Base-by-base conservation (phyloP, 164 flowering plant genomes). In the Berberis thunbergii region DNA sequence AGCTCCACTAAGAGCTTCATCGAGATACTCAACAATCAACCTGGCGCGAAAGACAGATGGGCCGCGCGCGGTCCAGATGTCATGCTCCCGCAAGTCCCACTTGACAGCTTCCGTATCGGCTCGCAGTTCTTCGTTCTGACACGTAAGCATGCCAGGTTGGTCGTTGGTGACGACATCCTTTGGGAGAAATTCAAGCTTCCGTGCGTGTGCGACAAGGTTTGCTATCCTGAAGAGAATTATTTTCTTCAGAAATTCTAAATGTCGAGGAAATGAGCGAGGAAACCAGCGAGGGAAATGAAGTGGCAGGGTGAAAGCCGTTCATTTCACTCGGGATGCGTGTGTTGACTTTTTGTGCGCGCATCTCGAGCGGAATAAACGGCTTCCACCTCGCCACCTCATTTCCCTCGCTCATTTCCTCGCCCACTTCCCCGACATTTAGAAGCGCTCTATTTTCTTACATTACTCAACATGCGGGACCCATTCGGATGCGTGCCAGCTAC, bases 191-290 rank as follows among this genome's bases (percentile, higher is more conserved):
- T 84, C 70, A 66, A 71, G 64, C 76, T 72, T 40, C 80, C 83
- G 11, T 86, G 92, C 67, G 43, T 70, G 66, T 41, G 54, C 7
- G 4, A 10, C 49, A 75, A 76, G 67, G 72, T 80, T 60, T 86
- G 89, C 64, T 92, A 83, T 61, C 96, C 98, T 0, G 96, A 92
- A 67, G 93, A 92, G 78, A 79, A 86, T 68, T 92, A 87, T 75
- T 92, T n/a, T n/a, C n/a, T n/a, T n/a, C n/a, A n/a, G n/a, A n/a
- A n/a, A n/a, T n/a, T n/a, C n/a, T n/a, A n/a, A n/a, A n/a, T n/a
- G n/a, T n/a, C n/a, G n/a, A n/a, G n/a, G n/a, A n/a, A n/a, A n/a
- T n/a, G n/a, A n/a, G n/a, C n/a, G n/a, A n/a, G n/a, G n/a, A n/a
- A n/a, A n/a, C n/a, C n/a, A n/a, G n/a, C n/a, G n/a, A n/a, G n/a